Base-by-base conservation (phyloP, 78 protist species). In the Acrasis kona region DNA sequence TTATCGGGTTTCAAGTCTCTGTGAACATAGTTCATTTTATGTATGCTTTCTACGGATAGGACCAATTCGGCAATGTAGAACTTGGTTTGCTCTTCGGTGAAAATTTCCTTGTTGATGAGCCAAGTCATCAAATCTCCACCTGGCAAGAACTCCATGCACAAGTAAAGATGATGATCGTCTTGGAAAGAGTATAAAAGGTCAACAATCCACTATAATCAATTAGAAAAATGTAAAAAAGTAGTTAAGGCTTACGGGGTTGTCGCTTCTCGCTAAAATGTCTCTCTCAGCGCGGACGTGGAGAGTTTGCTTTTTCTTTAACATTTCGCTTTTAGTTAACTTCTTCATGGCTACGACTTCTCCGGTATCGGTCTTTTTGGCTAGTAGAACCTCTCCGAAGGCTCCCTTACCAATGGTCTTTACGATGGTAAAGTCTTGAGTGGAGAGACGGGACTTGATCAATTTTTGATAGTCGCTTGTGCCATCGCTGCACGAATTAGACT, bases 381-480 rank as follows among this genome's bases (percentile, higher is more conserved):
- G 3, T 10, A 12, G 72, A 27, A 81, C 87, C 74, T 77, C 74
- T 0, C 95, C 95, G 41, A 88, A 91, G 2, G 91, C 92, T 32
- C 95, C 95, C n/a, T 85, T 41, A 4, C 95, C 95, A 40, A 91
- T 91, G 37, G 79, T 74, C 1, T 73, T 77, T 28, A 88, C 30
- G 10, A 83, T 64, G 5, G 84, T 82, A 40, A 88, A 91, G 34
- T 91, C 90, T 9, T 78, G 57, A 12, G 72, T 19, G 19, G 19
- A 50, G 34, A 19, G 19, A n/a, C 61, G 19, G 19, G 19, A 19
- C 19, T 50, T 50, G 19, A 50, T 50, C 61, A 50, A n/a, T 50
- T 19, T 50, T 50, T 50, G 61, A 50, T 50, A 50, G n/a, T n/a
- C n/a, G n/a, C n/a, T n/a, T n/a, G n/a, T n/a, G n/a, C n/a, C n/a